Evolutionary conservation across 257 asterid species (phyloP).

Genomic region (Ocimum tenuiflorum): DNA sequence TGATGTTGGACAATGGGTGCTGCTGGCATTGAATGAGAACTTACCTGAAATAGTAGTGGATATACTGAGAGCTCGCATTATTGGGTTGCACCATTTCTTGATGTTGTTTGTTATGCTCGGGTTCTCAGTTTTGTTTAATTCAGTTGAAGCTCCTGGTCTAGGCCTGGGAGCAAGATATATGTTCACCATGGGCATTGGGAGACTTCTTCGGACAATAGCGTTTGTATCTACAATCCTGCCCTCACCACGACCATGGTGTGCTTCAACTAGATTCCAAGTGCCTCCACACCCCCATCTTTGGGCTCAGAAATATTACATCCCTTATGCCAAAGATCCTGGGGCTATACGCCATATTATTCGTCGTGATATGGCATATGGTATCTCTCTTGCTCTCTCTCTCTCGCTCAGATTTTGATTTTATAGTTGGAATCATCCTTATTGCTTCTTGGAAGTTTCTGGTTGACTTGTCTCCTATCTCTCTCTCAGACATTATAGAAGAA

Average conservation of each 20-base stretch:
- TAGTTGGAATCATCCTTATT: neutral
- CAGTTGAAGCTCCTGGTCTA: constrained; percentile 92
- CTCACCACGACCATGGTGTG: constrained; percentile 99
- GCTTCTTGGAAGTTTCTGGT: neutral
- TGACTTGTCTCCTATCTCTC: constrained; percentile 17
- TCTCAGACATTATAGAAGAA: constrained; percentile 59
- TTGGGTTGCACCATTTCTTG: constrained; percentile 89
- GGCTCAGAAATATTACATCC: constrained; percentile 84
- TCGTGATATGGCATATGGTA: constrained; percentile 75
- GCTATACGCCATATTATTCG: constrained; percentile 64
- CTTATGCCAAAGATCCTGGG: constrained; percentile 65
- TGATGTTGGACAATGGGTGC: constrained; percentile 93
- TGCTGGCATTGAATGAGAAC: constrained; percentile 74
- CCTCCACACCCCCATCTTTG: constrained; percentile 77
- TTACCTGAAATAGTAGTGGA: constrained; percentile 56
- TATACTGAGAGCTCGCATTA: constrained; percentile 74
- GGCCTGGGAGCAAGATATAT: constrained; percentile 91
- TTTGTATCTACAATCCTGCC: constrained; percentile 90
- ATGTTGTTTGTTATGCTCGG: constrained; percentile 94
- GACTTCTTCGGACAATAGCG: constrained; percentile 78
- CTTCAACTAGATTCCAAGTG: constrained; percentile 67
- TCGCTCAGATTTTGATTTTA: neutral
- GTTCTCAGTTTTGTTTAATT: constrained; percentile 78
- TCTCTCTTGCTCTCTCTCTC: constrained; percentile 4
- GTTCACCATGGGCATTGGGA: constrained; percentile 95